A percentile compares a stretch with the other conserved stretches of the same genome.
phyloP scores from a whole-genome alignment of 768 basidiomycete genomes.

The Podaxis sp. region DNA sequence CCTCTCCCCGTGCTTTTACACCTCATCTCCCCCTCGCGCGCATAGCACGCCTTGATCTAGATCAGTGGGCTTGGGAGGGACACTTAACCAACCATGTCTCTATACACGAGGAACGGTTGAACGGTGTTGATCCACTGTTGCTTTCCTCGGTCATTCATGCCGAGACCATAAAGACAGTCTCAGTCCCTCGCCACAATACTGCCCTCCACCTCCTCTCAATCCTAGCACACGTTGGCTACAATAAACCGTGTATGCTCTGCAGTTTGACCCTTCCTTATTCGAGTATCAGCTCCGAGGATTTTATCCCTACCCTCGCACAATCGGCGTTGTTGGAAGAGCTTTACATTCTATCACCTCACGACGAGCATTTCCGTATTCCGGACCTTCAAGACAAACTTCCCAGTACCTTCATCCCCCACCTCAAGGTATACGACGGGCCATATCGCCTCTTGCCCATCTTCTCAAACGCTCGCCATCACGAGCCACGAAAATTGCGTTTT shows the following conservation, averaged over 20 bases:
- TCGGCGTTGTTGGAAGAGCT: slow-evolving; percentile 24
- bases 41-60: slow-evolving; percentile 30
- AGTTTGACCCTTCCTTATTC: slow-evolving; percentile 19
- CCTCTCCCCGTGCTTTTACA: not conserved
- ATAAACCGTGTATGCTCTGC: not conserved
- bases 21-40: slow-evolving; percentile 12
- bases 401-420: slow-evolving; percentile 21
- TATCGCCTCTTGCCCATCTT: slow-evolving; percentile 22
- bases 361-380: slow-evolving; percentile 22
- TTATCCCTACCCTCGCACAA: slow-evolving; percentile 3
- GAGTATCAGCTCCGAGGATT: slow-evolving; percentile 15
- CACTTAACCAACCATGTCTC: slow-evolving; percentile 32
- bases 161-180: slow-evolving; percentile 28
- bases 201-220: slow-evolving; percentile 28
- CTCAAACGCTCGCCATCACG: slow-evolving; percentile 17
- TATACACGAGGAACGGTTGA: slow-evolving; percentile 30
- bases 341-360: slow-evolving; percentile 30
- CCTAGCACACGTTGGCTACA: slow-evolving; percentile 12
- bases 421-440: slow-evolving; percentile 31
- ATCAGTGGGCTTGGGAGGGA: slow-evolving; percentile 40
- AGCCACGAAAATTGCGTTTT: slow-evolving; percentile 22
- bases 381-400: slow-evolving; percentile 17
- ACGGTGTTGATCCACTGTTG: slow-evolving; percentile 28
- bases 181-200: slow-evolving; percentile 33
- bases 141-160: slow-evolving; percentile 29